phyloP scores from a whole-genome alignment of 176 grass and related monocot genomes.

The Aegilops speltoides region DNA sequence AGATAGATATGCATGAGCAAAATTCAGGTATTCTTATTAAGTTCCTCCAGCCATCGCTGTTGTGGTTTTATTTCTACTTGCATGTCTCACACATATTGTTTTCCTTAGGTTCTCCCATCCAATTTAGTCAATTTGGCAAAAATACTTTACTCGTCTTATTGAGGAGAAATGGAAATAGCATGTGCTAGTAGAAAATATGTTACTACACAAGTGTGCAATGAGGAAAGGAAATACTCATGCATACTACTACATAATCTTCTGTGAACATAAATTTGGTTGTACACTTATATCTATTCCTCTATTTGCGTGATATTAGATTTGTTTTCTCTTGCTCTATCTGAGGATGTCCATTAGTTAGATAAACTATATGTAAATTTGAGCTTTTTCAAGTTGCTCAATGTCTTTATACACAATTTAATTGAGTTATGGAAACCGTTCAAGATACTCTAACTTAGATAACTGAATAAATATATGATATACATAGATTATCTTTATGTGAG shows the following conservation, averaged over 20 bases:
- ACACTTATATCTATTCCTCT: not conserved
- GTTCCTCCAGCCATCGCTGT: not conserved
- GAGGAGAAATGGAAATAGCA: not conserved
- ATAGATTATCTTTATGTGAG: not conserved
- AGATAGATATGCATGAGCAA: too few relatives aligned
- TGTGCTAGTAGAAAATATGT: not conserved
- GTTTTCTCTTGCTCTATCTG: not conserved
- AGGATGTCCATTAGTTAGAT: not conserved
- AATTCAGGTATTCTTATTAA: slow-evolving; percentile 1
- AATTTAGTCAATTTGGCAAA: not conserved
- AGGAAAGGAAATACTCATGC: not conserved
- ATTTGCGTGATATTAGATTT: not conserved
- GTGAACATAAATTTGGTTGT: not conserved
- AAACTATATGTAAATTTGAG: not conserved
- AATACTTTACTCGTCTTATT: not conserved
- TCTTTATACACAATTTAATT: not conserved
- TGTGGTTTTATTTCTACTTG: not conserved
- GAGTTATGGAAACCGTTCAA: too few relatives aligned
- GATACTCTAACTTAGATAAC: too few relatives aligned
- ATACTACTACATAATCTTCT: not conserved
- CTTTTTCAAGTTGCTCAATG: not conserved
- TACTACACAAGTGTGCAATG: not conserved
- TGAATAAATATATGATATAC: not conserved
- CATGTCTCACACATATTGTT: not conserved
- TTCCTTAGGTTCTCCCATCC: not conserved